These are phyloP conservation scores for Phellopilus nigrolimitatus DNA, from an alignment of 1,284 basidiomycete species.

Conservation along the genomic window DNA sequence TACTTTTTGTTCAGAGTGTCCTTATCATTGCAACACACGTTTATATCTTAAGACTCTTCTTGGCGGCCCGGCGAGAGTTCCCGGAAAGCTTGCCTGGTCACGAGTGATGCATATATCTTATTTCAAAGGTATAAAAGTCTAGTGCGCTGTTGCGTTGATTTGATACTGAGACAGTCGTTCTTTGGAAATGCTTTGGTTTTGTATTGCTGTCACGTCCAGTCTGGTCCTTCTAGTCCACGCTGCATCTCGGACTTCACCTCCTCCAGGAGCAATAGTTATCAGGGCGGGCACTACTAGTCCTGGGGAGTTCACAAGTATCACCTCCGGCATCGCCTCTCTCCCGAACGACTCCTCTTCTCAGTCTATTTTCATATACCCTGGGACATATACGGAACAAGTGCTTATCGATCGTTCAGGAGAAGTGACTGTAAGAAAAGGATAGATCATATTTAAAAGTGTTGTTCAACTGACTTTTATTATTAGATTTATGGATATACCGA, in stretches of 20 bases:
- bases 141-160: too few relatives aligned
- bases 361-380: slow-evolving; percentile 51
- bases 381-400: slow-evolving; percentile 50
- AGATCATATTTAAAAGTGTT: not conserved
- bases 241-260: slow-evolving; percentile 35
- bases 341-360: slow-evolving; percentile 39
- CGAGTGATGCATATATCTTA: too few relatives aligned
- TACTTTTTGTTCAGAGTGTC: too few relatives aligned
- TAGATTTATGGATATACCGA: slow-evolving; percentile 46
- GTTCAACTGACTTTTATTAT: not conserved
- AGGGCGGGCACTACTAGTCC: slow-evolving; percentile 36
- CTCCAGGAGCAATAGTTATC: slow-evolving; percentile 41
- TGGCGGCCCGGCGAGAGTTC: not conserved
- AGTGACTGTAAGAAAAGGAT: slow-evolving; percentile 34
- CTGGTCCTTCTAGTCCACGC: slow-evolving; percentile 3
- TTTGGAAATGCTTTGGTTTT: not conserved
- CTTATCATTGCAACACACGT: too few relatives aligned
- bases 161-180: not conserved
- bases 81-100: too few relatives aligned
- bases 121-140: too few relatives aligned
- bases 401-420: slow-evolving; percentile 43
- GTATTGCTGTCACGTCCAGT: not conserved
- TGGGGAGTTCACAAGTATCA: slow-evolving; percentile 41
- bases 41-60: too few relatives aligned
- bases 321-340: slow-evolving; percentile 39